A percentile compares a stretch with the other conserved stretches of the same genome.
These are phyloP conservation scores for Yamadazyma friedrichii DNA, from an alignment of 1,139 yeast species.

Conservation along the genomic window DNA sequence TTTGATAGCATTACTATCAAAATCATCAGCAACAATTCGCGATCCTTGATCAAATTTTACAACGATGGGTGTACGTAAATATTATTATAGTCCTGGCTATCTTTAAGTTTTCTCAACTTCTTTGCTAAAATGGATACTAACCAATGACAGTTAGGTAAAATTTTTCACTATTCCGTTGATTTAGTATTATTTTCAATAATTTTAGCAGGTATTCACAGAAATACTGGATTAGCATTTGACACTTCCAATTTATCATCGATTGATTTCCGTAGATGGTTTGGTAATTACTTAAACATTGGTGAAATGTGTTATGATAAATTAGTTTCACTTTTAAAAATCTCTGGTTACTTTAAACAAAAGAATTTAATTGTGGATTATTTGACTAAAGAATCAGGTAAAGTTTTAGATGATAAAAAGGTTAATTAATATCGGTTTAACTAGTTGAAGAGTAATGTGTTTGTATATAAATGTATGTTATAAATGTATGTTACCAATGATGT, in stretches of 20 bases:
- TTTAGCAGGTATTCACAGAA: conserved; percentile 63
- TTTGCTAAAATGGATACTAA: conserved; percentile 5
- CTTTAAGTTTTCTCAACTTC: too few species aligned
- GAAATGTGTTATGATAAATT: conserved; percentile 50
- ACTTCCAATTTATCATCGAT: conserved; percentile 45
- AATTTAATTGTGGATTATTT: conserved; percentile 39
- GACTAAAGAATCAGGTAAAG: conserved; percentile 30
- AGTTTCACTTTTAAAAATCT: conserved; percentile 34
- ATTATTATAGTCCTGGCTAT: not conserved
- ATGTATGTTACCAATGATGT: not conserved
- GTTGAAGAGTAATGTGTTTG: too few species aligned
- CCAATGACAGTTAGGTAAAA: conserved; percentile 42
- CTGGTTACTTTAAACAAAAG: conserved; percentile 47
- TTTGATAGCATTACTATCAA: too few species aligned
- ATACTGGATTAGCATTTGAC: conserved; percentile 58
- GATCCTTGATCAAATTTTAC: not conserved
- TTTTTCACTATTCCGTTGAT: conserved; percentile 58
- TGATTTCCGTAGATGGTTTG: conserved; percentile 55
- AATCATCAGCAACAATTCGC: not conserved
- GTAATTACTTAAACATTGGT: conserved; percentile 53
- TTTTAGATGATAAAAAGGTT: conserved; percentile 24
- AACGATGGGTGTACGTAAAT: conserved; percentile 2
- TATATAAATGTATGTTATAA: not conserved
- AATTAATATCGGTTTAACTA: not conserved
- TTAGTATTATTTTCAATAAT: conserved; percentile 59